Conservation (phyloP, 164 flowering plant genomes). For the Sextonia rubra region DNA sequence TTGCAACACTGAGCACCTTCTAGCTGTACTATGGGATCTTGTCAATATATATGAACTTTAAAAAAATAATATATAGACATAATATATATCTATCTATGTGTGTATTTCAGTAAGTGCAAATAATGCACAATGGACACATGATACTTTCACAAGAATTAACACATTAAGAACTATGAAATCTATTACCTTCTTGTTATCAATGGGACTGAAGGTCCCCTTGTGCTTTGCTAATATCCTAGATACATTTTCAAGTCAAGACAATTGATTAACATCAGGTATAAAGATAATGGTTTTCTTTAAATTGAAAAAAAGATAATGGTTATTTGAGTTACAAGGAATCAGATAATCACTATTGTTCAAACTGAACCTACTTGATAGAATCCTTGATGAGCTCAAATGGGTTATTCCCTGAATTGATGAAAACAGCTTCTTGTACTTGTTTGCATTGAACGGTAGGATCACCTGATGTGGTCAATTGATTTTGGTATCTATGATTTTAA, state of each 20-base stretch:
- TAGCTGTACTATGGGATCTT: no score
- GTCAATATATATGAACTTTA: not conserved
- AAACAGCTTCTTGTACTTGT: slow-evolving; percentile 39
- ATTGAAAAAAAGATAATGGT: not conserved
- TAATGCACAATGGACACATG: no score
- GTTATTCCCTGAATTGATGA: slow-evolving; percentile 56
- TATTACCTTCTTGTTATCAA: not conserved
- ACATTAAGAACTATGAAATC: not conserved
- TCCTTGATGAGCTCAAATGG: slow-evolving; percentile 60
- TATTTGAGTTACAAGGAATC: not conserved
- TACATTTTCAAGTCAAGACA: slow-evolving; percentile 3
- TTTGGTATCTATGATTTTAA: not conserved
- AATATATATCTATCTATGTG: not conserved
- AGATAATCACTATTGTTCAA: not conserved
- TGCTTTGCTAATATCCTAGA: slow-evolving; percentile 54
- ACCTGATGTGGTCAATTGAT: slow-evolving; percentile 30
- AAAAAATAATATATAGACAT: not conserved
- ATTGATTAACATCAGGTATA: not conserved
- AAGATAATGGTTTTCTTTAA: not conserved
- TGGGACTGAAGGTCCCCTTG: slow-evolving; percentile 52
- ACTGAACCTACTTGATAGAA: slow-evolving; percentile 50
- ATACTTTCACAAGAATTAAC: no score
- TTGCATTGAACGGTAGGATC: slow-evolving; percentile 51
- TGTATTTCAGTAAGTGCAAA: no score
- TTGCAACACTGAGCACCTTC: no score